Base-by-base conservation (phyloP, 2,329 filamentous ascomycete species). In the Beauveria asiatica region DNA sequence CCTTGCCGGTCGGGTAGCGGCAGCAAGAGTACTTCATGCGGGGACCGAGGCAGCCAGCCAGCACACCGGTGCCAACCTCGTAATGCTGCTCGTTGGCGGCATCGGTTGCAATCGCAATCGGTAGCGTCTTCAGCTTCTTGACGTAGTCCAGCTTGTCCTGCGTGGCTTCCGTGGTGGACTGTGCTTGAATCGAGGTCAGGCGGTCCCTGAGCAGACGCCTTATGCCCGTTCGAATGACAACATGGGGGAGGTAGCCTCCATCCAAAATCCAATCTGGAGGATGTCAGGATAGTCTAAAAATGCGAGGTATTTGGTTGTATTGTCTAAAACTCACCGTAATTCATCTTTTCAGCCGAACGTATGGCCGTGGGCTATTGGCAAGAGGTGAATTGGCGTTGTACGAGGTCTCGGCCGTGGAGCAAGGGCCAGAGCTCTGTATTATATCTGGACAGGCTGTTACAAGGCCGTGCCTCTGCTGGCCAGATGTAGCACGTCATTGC, bases 11-110 rank as follows among this genome's bases (percentile, higher is more conserved):
- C 4, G 82, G 80, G 70, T 89, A 89, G 67, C 87, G 74, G 69
- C 83, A 87, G 64, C 76, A 80, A n/a, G 81, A 85, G 70, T 89
- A 90, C 77, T 89, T 89, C 85, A 89, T 89, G 59, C 85, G 75
- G 4, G 84, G 83, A 0, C 87, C 87, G 25, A 90, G 73, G 70
- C 80, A 84, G 30, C 79, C 81, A 30, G 74, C 72, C 45, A 89
- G 71, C 25, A 89, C 82, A 3, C 83, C 83, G 0, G 86, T 87
- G 44, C 83, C 84, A 45, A 89, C 86, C 72, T 89, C 86, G 68
- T 90, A 89, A 71, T 89, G 86, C 76, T 89, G 86, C 66, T 81
- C 75, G 69, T 89, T 89, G 23, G 87, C 86, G 2, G 78, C 74
- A 3, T 77, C 78, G 1, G 85, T 88, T 70, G 87, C 83, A 65